phyloP scores from a whole-genome alignment of 805 yeast genomes.

The Grigorovia humatica region DNA sequence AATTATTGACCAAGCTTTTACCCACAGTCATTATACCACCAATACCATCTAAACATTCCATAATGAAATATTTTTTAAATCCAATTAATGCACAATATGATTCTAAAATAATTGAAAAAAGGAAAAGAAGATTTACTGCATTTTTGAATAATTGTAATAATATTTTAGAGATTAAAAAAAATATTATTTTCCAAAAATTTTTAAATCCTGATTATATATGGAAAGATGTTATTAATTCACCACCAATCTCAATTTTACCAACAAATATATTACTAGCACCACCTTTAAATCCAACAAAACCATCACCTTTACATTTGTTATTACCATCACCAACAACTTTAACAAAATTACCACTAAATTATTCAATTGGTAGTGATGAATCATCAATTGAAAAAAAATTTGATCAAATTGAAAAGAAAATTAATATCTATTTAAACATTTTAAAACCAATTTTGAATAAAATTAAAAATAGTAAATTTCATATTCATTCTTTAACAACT shows the following conservation, averaged over 20 bases:
- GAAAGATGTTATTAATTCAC: conserved; percentile 57
- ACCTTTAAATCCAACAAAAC: conserved; percentile 47
- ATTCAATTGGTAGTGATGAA: not conserved
- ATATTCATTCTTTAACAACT: conserved; percentile 44
- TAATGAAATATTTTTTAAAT: conserved; percentile 36
- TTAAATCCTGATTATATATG: conserved; percentile 79
- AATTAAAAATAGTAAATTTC: conserved; percentile 22
- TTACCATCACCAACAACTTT: conserved; percentile 51
- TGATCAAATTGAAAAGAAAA: conserved; percentile 28
- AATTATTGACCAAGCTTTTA: conserved; percentile 55
- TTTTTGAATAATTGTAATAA: conserved; percentile 69
- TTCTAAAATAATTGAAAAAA: conserved; percentile 44
- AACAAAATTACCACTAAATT: conserved; percentile 16
- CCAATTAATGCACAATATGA: conserved; percentile 37
- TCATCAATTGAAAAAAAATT: conserved; percentile 2
- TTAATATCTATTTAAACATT: conserved; percentile 26
- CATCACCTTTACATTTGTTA: conserved; percentile 48
- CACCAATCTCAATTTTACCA: conserved; percentile 47
- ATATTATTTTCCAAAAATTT: conserved; percentile 62
- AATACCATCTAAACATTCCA: conserved; percentile 76
- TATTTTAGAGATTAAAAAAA: conserved; percentile 44
- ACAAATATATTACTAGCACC: conserved; percentile 46
- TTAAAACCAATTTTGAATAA: conserved; percentile 21
- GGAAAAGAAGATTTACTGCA: conserved; percentile 64
- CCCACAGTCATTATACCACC: conserved; percentile 88